Base-by-base conservation (phyloP, 2,329 filamentous ascomycete species). In the Aspergillus oerlinghausenensis region DNA sequence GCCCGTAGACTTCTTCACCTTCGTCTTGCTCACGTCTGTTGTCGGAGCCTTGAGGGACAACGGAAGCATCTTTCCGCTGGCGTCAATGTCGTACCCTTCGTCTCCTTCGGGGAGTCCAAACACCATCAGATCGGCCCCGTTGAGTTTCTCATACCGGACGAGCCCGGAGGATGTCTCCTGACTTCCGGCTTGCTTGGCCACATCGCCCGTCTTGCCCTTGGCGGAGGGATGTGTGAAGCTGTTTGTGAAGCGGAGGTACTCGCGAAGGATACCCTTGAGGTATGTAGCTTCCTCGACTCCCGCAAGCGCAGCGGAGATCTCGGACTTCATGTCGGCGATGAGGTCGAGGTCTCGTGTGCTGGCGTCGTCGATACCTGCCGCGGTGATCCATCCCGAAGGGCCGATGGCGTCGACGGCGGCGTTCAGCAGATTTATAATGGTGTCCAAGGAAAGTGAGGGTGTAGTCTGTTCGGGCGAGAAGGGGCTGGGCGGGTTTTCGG, bases 31-130 rank as follows among this genome's bases (percentile, higher is more conserved):
- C 11, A 78, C 68, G 17, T 73, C 71, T 40, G 68, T 65, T 68
- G 75, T 45, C 64, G 81, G 80, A 2, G 80, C 79, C 74, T 88
- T 90, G 60, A 92, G 78, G 6, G 91, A 90, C 1, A 96, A 75
- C 8, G 91, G 91, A 52, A 96, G 76, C 65, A 88, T 74, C 62
- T 73, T 74, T 23, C 70, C 70, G 50, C 66, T 65, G 3, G 63
- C 66, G 47, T 75, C 72, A 28, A 65, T 67, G 48, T 70, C 67
- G 14, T 56, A 62, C 23, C 66, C 65, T 50, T 71, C 68, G n/a
- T 69, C 69, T 10, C 60, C 61, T 49, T 69, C 67, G 28, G 61
- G 59, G 9, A 67, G 60, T 6, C 64, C 61, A 50, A 67, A 73
- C 35, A 72, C 60, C 56, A 74, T 59, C 50, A 76, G 66, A 45